Evolutionary conservation across 2,329 filamentous ascomycete species (phyloP), one percentile per base, ranked within the genome.

Genomic region (Pseudogymnoascus sp.): DNA sequence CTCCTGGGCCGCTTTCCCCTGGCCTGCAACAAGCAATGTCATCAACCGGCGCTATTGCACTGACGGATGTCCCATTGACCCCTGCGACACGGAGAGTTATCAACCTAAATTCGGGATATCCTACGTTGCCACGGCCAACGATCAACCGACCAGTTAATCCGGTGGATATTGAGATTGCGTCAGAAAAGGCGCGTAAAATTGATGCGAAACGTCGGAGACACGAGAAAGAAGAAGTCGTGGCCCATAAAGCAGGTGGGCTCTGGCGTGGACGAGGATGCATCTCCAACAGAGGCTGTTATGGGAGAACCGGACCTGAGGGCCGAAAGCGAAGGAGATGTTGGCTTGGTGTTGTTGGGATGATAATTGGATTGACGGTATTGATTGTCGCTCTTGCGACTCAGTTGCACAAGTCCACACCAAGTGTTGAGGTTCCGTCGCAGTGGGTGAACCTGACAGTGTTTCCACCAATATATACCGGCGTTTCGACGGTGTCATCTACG

Each of bases 371-470:
- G 59, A 78, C 88, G 24, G 76, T 84, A 21, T 69, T 89, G 9
- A 77, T 80, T 13, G 72, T 87, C 21, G 77, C 83, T 1, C 75
- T 91, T 9, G 81, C 80, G 0, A 79, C 85, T 10, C 78, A 83
- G 1, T 74, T 90, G 41, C 74, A 70, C 69, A 76, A 69, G 68
- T 67, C 61, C 63, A 78, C 71, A 3, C 72, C 75, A 0, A 74
- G 77, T 7, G 63, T 65, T 29, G 61, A 65, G 26, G 33, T 59
- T 1, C 72, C 81, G 66, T 80, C 81, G 1, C 75, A 81, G 58
- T 97, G 90, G 88, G 79, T 96, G 62, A 96, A 96, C 70, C 73
- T 95, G 64, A 95, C 92, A 1, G 85, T 86, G 59, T 96, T 90
- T 67, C 92, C 92, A 15, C 88, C 92, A 0, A 90, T 97, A 69